These are phyloP conservation scores for Rubia tinctorum DNA, from an alignment of 305 asterid genomes.

Conservation along the genomic window DNA sequence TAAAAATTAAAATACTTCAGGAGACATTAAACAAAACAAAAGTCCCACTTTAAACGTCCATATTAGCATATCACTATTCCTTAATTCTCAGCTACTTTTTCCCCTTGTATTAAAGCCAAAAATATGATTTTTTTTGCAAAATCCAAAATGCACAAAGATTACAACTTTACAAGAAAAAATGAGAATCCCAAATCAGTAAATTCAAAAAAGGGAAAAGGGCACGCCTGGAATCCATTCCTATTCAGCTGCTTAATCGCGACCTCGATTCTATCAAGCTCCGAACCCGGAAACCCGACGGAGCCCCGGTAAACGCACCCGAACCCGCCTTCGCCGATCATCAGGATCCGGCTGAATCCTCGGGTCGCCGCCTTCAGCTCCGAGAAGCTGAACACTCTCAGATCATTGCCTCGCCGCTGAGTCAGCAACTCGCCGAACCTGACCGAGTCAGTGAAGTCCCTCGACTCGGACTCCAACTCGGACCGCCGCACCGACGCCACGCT, in stretches of 20 bases:
- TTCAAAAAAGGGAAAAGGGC: slow-evolving; percentile 24
- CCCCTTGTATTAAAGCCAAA: too few relatives aligned
- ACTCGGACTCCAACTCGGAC: slow-evolving; percentile 66
- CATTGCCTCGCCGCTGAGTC: slow-evolving; percentile 59
- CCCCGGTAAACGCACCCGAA: slow-evolving; percentile 66
- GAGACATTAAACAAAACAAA: not conserved
- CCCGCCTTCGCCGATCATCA: slow-evolving; percentile 87
- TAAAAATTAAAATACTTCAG: not conserved
- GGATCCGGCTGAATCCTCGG: slow-evolving; percentile 58
- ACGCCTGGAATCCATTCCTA: slow-evolving; percentile 92
- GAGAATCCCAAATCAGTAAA: not conserved
- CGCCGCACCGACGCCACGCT: slow-evolving; percentile 78
- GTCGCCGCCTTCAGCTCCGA: slow-evolving; percentile 73
- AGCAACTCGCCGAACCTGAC: slow-evolving; percentile 54
- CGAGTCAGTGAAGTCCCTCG: slow-evolving; percentile 61
- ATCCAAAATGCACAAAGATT: not conserved
- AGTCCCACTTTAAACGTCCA: not conserved
- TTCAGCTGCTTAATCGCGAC: slow-evolving; percentile 81
- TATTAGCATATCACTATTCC: not conserved
- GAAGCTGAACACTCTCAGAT: slow-evolving; percentile 61
- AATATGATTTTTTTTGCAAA: not conserved
- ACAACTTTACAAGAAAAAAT: not conserved
- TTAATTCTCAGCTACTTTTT: not conserved
- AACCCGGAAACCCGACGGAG: slow-evolving; percentile 26
- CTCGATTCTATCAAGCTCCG: slow-evolving; percentile 32